Evolutionary conservation across 768 basidiomycete genomes (phyloP).

Genomic region (Tylopilus subfusipes): DNA sequence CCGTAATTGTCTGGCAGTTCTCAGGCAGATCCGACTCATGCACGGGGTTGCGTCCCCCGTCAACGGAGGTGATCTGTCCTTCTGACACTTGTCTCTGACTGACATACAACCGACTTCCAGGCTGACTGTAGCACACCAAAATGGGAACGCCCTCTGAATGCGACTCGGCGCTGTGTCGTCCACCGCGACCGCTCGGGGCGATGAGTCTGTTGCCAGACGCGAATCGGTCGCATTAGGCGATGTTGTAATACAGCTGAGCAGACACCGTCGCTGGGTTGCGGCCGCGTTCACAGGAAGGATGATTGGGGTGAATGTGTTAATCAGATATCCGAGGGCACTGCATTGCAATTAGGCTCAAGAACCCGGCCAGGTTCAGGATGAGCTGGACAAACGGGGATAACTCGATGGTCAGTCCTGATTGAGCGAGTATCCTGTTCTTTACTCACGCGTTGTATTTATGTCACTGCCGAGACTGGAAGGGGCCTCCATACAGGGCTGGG

Average conservation of each 20-base stretch:
- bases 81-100: constrained; percentile 18
- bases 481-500: constrained; percentile 30
- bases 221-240: constrained; percentile 8
- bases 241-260: constrained; percentile 5
- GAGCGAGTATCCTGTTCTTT: constrained; percentile 26
- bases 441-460: constrained; percentile 36
- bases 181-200: constrained; percentile 2
- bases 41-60: constrained; percentile 10
- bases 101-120: constrained; percentile 13
- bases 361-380: constrained; percentile 16
- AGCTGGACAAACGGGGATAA: constrained; percentile 21
- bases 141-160: neutral
- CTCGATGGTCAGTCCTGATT: constrained; percentile 19
- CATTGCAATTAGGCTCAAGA: constrained; percentile 36
- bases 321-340: constrained; percentile 38
- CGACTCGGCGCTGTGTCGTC: neutral
- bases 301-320: constrained; percentile 26
- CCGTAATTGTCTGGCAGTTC: constrained; percentile 19
- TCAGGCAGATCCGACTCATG: constrained; percentile 31
- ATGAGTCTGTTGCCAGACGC: constrained; percentile 3
- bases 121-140: neutral
- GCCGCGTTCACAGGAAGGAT: constrained; percentile 22
- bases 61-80: constrained; percentile 14
- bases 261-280: constrained; percentile 28
- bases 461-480: constrained; percentile 36